Evolutionary conservation across 1,284 basidiomycete genomes (phyloP), one percentile per base, ranked within the genome.

Genomic region (Cystobasidiaceae sp.): DNA sequence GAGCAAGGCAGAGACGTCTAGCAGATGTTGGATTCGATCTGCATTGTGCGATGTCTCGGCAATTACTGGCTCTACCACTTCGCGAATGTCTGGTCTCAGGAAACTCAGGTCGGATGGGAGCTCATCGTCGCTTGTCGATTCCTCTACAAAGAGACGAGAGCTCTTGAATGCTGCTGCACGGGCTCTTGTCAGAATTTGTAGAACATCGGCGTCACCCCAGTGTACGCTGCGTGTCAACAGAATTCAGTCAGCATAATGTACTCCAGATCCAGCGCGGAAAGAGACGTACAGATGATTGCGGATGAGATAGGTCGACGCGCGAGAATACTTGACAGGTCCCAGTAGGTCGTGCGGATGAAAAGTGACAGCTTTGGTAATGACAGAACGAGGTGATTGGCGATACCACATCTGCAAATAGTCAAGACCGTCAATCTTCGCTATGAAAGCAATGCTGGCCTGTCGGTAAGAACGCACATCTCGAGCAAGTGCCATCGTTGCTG

Each of bases 271-370:
- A 2, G 17, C 7, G 39, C n/a, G n/a, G n/a, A n/a, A n/a, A n/a
- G n/a, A n/a, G n/a, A n/a, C n/a, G n/a, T 41, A 64, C 61, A 64
- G 44, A 25, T 64, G 61, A 49, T 64, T 64, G 7, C 61, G 41
- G 23, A 64, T 46, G 11, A 64, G 61, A 19, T 64, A 64, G 5
- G 61, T 64, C 9, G 61, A 64, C 11, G 51, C 61, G 19, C 45
- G 39, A 15, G 61, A 27, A 34, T 64, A 64, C 33, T 55, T 64
- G 30, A 17, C 51, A 17, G 61, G 61, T 5, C 61, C 52, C 32
- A 64, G 52, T n/a, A 64, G 52, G 23, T 64, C 61, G 33, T 64
- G 61, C 41, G 61, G 61, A 45, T 55, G 51, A 44, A 64, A 64
- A 13, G 61, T 55, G 17, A 64, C 61, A 39, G 61, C 61, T 37